A percentile compares a stretch with the other conserved stretches of the same genome.
These are phyloP conservation scores for Podospora tetraspora DNA, from an alignment of 495 filamentous ascomycete genomes.

Conservation along the genomic window DNA sequence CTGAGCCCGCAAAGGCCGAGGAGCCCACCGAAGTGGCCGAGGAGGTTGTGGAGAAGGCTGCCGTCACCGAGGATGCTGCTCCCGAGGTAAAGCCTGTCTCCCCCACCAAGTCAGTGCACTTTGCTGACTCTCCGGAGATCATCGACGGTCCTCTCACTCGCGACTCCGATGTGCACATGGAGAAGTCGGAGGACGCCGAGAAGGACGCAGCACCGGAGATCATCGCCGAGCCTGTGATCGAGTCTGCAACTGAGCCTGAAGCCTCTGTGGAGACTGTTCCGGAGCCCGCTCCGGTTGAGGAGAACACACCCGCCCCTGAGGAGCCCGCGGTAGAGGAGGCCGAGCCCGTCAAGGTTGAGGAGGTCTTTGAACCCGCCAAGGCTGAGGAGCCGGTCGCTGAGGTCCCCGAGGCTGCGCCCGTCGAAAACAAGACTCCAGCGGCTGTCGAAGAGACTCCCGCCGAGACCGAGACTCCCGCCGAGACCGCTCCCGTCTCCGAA, in stretches of 20 bases:
- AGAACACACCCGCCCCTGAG: not conserved
- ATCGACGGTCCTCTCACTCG: conserved; percentile 11
- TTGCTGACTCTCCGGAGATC: conserved; percentile 14
- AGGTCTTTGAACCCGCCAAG: not conserved
- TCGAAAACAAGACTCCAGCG: conserved; percentile 12
- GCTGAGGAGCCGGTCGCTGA: not conserved
- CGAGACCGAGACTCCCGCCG: not conserved
- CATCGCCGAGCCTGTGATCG: not conserved
- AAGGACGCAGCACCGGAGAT: not conserved
- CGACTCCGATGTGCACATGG: conserved; percentile 12
- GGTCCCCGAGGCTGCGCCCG: conserved; percentile 10
- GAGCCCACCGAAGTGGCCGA: conserved; percentile 3
- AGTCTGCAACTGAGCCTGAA: not conserved
- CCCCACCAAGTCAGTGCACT: conserved; percentile 14
- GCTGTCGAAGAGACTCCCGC: not conserved
- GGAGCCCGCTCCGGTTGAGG: conserved; percentile 2
- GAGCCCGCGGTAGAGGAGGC: not conserved
- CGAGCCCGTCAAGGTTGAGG: conserved; percentile 10
- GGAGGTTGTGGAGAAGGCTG: conserved; percentile 9
- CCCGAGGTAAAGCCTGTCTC: conserved; percentile 13
- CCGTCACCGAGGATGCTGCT: not conserved
- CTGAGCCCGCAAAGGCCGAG: conserved; percentile 5
- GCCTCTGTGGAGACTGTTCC: conserved; percentile 13
- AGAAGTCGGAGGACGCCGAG: conserved; percentile 1
- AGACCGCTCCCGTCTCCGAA: not conserved